These are phyloP conservation scores for Saprolegnia diclina DNA, from an alignment of 352 stramenopile species.

Conservation along the genomic window DNA sequence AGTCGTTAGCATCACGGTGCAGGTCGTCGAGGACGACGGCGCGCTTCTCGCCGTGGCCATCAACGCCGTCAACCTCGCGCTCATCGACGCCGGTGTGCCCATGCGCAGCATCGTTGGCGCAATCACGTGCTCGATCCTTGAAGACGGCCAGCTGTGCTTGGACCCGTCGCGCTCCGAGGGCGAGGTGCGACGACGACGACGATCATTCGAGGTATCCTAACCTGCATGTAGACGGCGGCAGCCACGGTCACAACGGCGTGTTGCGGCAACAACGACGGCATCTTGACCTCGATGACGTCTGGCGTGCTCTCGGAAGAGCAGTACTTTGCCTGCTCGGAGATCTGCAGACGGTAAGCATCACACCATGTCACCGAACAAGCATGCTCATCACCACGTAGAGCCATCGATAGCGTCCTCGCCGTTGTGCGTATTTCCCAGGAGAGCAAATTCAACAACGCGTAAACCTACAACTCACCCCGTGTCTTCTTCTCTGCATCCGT, in stretches of 20 bases:
- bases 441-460: slow-evolving; percentile 19
- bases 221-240: slow-evolving; percentile 26
- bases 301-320: slow-evolving; percentile 69
- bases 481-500: background rate
- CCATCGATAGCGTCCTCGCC: slow-evolving; percentile 61
- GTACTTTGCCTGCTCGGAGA: slow-evolving; percentile 78
- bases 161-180: slow-evolving; percentile 65
- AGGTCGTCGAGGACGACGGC: slow-evolving; percentile 80
- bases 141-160: slow-evolving; percentile 58
- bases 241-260: slow-evolving; percentile 60
- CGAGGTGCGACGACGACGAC: slow-evolving; percentile 38
- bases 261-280: slow-evolving; percentile 56
- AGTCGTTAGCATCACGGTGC: slow-evolving; percentile 81
- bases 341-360: slow-evolving; percentile 51
- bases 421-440: slow-evolving; percentile 55
- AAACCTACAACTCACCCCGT: background rate
- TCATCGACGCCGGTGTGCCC: slow-evolving; percentile 75
- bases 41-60: slow-evolving; percentile 76
- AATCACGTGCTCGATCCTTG: slow-evolving; percentile 56
- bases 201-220: background rate
- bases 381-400: slow-evolving; percentile 30
- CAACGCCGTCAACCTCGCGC: slow-evolving; percentile 66
- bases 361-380: background rate
- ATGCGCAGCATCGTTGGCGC: slow-evolving; percentile 67
- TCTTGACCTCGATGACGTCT: slow-evolving; percentile 71